Evolutionary conservation across 192 early-diverging fungal species (phyloP).

Genomic region (Piromyces finnis): DNA sequence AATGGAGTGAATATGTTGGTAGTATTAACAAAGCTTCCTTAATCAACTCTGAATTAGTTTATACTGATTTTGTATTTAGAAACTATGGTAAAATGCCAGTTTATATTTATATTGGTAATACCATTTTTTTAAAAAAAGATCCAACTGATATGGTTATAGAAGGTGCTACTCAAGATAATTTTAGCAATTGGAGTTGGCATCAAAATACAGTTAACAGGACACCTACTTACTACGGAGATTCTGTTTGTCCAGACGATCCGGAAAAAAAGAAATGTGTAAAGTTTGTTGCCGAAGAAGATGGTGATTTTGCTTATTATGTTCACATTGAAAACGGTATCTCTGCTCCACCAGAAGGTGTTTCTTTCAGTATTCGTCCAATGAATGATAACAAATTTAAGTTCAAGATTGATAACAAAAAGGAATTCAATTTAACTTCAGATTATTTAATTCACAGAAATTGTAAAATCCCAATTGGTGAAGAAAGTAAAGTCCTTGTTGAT

Average conservation of each 20-base stretch:
- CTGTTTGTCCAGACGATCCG: not conserved
- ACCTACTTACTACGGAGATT: not conserved
- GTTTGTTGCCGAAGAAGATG: not conserved
- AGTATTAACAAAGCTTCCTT: not conserved
- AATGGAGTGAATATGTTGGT: not conserved
- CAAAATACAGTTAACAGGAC: not conserved
- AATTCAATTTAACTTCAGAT: not conserved
- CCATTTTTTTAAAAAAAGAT: not conserved
- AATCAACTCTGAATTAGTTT: not conserved
- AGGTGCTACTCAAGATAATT: not conserved
- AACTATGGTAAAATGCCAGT: not conserved
- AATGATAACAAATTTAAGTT: not conserved
- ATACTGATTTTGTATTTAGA: not conserved
- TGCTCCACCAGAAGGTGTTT: not conserved
- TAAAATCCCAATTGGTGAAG: not conserved
- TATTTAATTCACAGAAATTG: not conserved
- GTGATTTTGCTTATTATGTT: not conserved
- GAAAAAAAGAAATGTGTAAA: not conserved
- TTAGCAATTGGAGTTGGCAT: not conserved
- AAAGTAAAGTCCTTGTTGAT: not conserved
- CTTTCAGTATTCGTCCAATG: not conserved
- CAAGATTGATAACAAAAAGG: not conserved
- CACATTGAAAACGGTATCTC: not conserved
- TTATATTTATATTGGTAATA: not conserved
- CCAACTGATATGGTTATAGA: not conserved